phyloP scores from a whole-genome alignment of 1,284 basidiomycete genomes.

The Cryptococcus hybrid region DNA sequence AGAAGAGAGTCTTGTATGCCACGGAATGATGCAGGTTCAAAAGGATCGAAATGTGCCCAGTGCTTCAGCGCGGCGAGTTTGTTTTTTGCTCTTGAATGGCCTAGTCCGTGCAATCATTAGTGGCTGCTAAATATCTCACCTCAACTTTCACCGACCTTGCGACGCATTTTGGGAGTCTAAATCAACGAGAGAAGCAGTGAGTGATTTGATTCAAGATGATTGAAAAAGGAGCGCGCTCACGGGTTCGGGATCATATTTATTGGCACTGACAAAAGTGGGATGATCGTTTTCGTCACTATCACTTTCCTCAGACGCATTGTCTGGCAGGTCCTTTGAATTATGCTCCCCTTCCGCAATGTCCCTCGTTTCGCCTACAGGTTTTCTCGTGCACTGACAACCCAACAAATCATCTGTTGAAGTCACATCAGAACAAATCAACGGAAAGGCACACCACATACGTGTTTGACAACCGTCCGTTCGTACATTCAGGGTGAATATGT shows the following conservation, averaged over 20 bases:
- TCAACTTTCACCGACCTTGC: slow-evolving; percentile 53
- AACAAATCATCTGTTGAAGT: slow-evolving; percentile 58
- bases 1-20: slow-evolving; percentile 54
- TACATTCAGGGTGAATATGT: slow-evolving; percentile 84
- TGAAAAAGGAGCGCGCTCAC: slow-evolving; percentile 25
- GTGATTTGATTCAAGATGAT: slow-evolving; percentile 5
- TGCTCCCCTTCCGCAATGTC: background rate
- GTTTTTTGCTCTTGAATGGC: slow-evolving; percentile 66
- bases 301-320: slow-evolving; percentile 18
- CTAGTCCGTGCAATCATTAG: slow-evolving; percentile 47
- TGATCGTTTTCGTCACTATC: slow-evolving; percentile 42
- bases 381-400: slow-evolving; percentile 62
- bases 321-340: slow-evolving; percentile 2
- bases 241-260: slow-evolving; percentile 53
- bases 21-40: slow-evolving; percentile 41
- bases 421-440: slow-evolving; percentile 10
- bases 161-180: slow-evolving; percentile 45
- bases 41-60: slow-evolving; percentile 76
- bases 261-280: slow-evolving; percentile 68
- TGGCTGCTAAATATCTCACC: background rate
- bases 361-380: slow-evolving; percentile 8
- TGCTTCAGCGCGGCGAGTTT: slow-evolving; percentile 78
- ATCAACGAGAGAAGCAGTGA: background rate
- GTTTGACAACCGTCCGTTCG: slow-evolving; percentile 79
- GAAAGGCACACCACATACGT: slow-evolving; percentile 50